Evolutionary conservation across 345 rosid genomes (phyloP).

Genomic region (Euphorbia lathyris): DNA sequence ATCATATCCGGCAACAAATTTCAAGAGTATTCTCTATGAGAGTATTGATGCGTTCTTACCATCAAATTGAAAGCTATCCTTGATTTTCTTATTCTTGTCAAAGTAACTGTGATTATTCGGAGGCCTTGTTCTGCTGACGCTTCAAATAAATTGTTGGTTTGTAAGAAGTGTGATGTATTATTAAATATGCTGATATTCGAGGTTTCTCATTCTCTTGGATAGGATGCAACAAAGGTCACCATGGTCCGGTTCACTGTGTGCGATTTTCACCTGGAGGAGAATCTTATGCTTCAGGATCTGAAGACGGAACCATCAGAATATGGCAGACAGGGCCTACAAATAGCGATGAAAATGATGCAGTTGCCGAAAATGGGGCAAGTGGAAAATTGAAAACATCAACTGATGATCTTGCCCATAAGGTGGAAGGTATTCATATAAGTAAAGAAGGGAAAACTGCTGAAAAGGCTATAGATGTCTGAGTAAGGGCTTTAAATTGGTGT

Average conservation of each 20-base stretch:
- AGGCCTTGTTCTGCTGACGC: not conserved
- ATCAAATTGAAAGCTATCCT: not conserved
- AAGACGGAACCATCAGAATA: constrained; percentile 83
- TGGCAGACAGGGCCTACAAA: constrained; percentile 47
- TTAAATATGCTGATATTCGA: not conserved
- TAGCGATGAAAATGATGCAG: constrained; percentile 20
- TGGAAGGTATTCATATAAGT: constrained; percentile 25
- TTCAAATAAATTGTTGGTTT: not conserved
- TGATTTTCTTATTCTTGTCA: not conserved
- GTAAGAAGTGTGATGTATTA: not conserved
- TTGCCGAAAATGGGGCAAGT: constrained; percentile 12
- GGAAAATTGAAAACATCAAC: constrained; percentile 22
- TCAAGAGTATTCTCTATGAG: not conserved
- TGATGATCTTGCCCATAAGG: constrained; percentile 25
- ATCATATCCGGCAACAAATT: not conserved
- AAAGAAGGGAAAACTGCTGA: constrained; percentile 19
- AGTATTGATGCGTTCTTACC: not conserved
- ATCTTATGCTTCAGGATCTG: constrained; percentile 94
- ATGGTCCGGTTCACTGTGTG: constrained; percentile 92
- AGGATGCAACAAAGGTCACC: constrained; percentile 99
- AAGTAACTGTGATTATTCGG: not conserved
- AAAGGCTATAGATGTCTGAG: constrained; percentile 9
- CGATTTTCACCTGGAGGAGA: constrained; percentile 94
- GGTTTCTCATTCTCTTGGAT: constrained; percentile 8
- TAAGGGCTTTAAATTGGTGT: not conserved